Base-by-base conservation (phyloP, 1,139 yeast genomes). In the Magnusiomyces sp. region DNA sequence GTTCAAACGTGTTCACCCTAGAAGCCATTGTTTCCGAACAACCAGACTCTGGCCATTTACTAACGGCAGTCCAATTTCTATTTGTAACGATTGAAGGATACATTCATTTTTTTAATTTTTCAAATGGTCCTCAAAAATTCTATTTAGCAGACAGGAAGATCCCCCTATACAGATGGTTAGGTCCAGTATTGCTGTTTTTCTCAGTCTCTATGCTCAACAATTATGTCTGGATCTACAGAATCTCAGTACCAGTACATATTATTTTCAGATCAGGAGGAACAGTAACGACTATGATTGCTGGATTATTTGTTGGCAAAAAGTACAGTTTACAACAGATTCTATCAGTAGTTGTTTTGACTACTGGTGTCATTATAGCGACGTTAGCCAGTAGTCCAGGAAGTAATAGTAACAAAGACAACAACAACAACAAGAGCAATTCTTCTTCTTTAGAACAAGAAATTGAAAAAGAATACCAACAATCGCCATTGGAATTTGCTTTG, bases 231-330 rank as follows among this genome's bases (percentile, higher is more conserved):
- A 72, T 69, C 34, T 81, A 69, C 61, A 72, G 79, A 42, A 71
- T 84, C 27, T 75, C 84, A 2, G 75, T 84, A 32, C 89, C 90
- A 0, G 67, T 81, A 34, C 88, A 83, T 59, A 82, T 83, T 34
- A 76, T 83, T 5, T 73, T 83, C 57, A 65, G 90, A 52, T 81
- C 88, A 7, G 76, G 83, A 5, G 81, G 86, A 0, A 76, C 86
- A 0, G 77, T 79, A 7, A 67, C 80, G 17, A 79, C 86, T 0
- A 75, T 84, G 81, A 40, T 74, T 0, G 67, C 81, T 11, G 88
- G 90, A 54, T 47, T 70, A 1, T 60, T 76, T 37, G 72, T 56
- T 19, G 71, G 74, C 2, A 80, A 75, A 57, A 62, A 62, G 29
- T 51, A 51, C 38, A 47, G 43, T 19, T 32, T 33, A 1, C 29